phyloP scores from a whole-genome alignment of 2,329 filamentous ascomycete genomes.

The Pseudocercospora fijiensis region DNA sequence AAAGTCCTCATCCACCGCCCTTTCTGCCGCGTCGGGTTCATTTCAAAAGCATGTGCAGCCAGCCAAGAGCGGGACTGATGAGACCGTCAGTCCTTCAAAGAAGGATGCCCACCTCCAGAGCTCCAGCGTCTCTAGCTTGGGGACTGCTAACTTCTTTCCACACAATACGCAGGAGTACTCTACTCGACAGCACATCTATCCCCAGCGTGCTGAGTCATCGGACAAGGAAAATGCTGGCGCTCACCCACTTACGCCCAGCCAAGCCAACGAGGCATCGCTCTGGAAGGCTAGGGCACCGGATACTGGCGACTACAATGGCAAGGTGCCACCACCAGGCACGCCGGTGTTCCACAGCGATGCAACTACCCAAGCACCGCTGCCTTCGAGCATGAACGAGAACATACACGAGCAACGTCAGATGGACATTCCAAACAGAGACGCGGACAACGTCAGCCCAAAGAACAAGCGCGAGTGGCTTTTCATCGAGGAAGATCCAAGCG shows the following conservation, averaged over 20 bases:
- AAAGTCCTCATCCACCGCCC: slow-evolving; percentile 3
- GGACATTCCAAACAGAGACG: slow-evolving; percentile 26
- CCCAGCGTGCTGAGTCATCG: slow-evolving; percentile 15
- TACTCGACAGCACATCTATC: slow-evolving; percentile 36
- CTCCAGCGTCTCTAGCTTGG: slow-evolving; percentile 41
- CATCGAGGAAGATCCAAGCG: slow-evolving; percentile 32
- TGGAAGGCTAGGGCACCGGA: slow-evolving; percentile 6
- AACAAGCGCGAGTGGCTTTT: slow-evolving; percentile 33
- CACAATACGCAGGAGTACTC: slow-evolving; percentile 41
- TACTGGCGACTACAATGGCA: slow-evolving; percentile 21
- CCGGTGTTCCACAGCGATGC: slow-evolving; percentile 25
- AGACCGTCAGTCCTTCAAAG: slow-evolving; percentile 30
- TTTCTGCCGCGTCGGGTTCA: neutral
- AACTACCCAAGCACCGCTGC: slow-evolving; percentile 16
- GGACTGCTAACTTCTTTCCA: slow-evolving; percentile 43
- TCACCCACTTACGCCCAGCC: slow-evolving; percentile 2
- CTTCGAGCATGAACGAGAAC: slow-evolving; percentile 10
- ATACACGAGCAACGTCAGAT: neutral
- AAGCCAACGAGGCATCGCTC: neutral
- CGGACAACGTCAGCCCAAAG: slow-evolving; percentile 35
- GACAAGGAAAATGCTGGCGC: slow-evolving; percentile 9
- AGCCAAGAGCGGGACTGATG: slow-evolving; percentile 17
- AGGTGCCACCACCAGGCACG: slow-evolving; percentile 32
- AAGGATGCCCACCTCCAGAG: slow-evolving; percentile 30
- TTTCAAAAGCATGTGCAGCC: slow-evolving; percentile 21